Conservation (phyloP, 208 protist genomes). For the Naegleria fowleri region DNA sequence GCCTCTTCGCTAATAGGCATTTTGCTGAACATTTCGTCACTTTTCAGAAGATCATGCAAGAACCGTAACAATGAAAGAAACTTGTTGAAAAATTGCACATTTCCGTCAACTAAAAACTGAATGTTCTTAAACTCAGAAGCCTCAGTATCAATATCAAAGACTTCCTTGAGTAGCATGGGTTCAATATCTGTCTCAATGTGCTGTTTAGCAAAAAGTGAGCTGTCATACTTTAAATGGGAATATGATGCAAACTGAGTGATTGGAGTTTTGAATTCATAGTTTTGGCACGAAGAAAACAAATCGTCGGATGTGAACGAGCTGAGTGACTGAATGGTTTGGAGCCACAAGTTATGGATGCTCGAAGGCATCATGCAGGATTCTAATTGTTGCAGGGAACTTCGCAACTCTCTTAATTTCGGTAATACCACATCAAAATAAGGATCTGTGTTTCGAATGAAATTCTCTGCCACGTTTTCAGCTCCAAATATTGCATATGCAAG, state of each 20-base stretch:
- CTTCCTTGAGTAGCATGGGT: neutral
- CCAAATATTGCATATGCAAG: neutral
- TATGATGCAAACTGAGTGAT: neutral
- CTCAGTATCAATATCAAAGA: neutral
- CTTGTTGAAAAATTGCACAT: neutral
- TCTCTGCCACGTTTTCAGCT: neutral
- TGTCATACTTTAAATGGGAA: neutral
- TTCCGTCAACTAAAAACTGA: neutral
- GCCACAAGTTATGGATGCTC: neutral
- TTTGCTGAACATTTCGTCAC: neutral
- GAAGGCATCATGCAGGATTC: neutral
- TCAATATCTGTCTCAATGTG: conserved; percentile 7
- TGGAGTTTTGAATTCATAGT: neutral
- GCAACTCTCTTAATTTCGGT: neutral
- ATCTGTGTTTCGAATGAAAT: neutral
- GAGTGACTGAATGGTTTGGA: neutral
- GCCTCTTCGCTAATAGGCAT: neutral
- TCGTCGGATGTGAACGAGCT: neutral
- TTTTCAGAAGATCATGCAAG: neutral
- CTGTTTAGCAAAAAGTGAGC: neutral
- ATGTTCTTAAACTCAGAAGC: neutral
- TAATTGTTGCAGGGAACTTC: neutral
- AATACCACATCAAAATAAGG: neutral
- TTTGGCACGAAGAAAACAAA: neutral
- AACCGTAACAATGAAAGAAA: neutral